phyloP scores from a whole-genome alignment of 352 stramenopile genomes.

The Phytopythium chamaehyphon region DNA sequence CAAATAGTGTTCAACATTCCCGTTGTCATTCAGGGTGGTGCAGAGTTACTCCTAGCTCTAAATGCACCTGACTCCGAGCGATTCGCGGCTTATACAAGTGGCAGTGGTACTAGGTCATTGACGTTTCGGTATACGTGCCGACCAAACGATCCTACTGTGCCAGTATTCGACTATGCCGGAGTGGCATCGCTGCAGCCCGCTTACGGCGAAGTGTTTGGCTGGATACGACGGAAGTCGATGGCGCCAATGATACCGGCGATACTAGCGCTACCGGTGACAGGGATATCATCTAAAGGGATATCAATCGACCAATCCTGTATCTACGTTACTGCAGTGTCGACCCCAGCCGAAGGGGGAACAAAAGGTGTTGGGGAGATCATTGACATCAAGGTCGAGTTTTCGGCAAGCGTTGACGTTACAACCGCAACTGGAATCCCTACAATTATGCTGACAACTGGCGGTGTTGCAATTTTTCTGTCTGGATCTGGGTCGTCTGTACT shows the following conservation, averaged over 20 bases:
- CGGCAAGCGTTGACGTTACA: constrained; percentile 38
- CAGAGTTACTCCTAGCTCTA: constrained; percentile 38
- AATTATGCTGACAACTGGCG: constrained; percentile 36
- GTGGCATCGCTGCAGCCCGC: constrained; percentile 29
- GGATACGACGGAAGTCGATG: constrained; percentile 39
- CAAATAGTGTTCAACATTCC: constrained; percentile 47
- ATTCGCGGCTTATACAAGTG: constrained; percentile 35
- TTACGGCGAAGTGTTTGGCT: constrained; percentile 37
- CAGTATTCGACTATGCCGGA: constrained; percentile 39
- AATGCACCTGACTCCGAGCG: constrained; percentile 17
- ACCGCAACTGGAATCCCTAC: constrained; percentile 24
- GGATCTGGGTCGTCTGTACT: constrained; percentile 34
- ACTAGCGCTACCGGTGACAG: constrained; percentile 29
- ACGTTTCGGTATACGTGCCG: constrained; percentile 44
- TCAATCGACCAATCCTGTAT: constrained; percentile 47
- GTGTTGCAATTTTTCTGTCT: constrained; percentile 34
- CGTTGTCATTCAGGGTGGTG: constrained; percentile 28
- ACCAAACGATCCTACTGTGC: constrained; percentile 23
- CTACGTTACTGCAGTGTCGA: constrained; percentile 27
- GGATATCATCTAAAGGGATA: constrained; percentile 50
- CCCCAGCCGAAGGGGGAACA: constrained; percentile 42
- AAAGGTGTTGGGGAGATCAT: constrained; percentile 56
- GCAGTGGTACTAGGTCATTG: constrained; percentile 43
- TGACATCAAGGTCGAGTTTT: constrained; percentile 52
- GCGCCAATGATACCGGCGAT: constrained; percentile 32